Conservation (phyloP, 2,329 filamentous ascomycete species). For the Colletotrichum agaves region DNA sequence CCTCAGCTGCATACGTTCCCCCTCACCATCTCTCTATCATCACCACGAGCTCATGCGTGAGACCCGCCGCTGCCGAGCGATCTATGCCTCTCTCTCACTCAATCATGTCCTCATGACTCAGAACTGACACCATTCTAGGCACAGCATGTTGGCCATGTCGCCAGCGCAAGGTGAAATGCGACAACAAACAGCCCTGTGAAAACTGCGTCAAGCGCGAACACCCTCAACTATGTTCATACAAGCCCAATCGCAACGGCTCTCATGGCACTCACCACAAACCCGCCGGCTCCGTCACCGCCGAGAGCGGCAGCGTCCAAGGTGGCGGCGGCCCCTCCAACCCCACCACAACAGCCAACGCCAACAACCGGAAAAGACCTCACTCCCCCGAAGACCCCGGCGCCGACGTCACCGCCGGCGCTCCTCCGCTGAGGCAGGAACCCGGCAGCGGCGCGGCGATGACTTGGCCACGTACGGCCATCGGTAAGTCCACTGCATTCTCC, state of each 20-base stretch:
- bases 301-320: constrained; percentile 36
- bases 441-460: constrained; percentile 46
- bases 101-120: neutral
- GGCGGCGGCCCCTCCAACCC: constrained; percentile 44
- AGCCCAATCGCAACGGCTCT: constrained; percentile 64
- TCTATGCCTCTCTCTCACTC: neutral
- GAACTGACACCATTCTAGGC: constrained; percentile 50
- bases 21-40: neutral
- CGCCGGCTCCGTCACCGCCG: constrained; percentile 41
- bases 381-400: constrained; percentile 53
- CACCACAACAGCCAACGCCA: constrained; percentile 14
- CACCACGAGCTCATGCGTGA: neutral
- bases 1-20: neutral
- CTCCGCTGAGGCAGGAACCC: constrained; percentile 47
- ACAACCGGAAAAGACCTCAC: constrained; percentile 52
- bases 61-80: neutral
- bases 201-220: constrained; percentile 76
- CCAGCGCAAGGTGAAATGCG: constrained; percentile 76
- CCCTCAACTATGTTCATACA: constrained; percentile 73
- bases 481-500: constrained; percentile 41
- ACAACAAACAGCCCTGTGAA: constrained; percentile 75
- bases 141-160: constrained; percentile 75
- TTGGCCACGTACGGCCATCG: constrained; percentile 54
- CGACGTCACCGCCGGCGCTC: constrained; percentile 47
- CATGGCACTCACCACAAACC: constrained; percentile 43